Evolutionary conservation across 352 stramenopile genomes (phyloP).

Genomic region (Globisporangium camurandrum): DNA sequence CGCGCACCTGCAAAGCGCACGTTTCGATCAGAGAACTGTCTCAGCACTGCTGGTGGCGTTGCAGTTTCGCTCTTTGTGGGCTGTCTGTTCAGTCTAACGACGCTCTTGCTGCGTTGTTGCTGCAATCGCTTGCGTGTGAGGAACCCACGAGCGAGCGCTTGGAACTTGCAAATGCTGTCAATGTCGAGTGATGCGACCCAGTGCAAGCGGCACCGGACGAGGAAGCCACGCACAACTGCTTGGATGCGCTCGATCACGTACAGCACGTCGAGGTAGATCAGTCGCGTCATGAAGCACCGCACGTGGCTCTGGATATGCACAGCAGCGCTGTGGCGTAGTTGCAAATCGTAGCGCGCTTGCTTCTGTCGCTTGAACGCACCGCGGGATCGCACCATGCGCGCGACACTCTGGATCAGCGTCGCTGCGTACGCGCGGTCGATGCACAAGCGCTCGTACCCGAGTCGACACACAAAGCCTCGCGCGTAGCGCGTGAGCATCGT

Average conservation of each 20-base stretch:
- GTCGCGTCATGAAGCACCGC: constrained; percentile 47
- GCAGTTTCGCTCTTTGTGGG: no score
- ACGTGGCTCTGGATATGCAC: constrained; percentile 45
- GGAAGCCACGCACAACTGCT: constrained; percentile 49
- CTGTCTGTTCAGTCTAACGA: background rate
- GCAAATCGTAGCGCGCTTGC: constrained; percentile 4
- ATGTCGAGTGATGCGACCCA: constrained; percentile 41
- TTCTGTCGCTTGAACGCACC: background rate
- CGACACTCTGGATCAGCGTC: constrained; percentile 33
- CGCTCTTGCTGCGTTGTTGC: background rate
- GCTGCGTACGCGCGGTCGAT: constrained; percentile 24
- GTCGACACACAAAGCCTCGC: constrained; percentile 22
- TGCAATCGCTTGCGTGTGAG: constrained; percentile 13
- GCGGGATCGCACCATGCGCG: constrained; percentile 19
- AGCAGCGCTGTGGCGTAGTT: constrained; percentile 21
- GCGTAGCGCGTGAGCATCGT: constrained; percentile 33
- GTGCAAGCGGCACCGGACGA: constrained; percentile 45
- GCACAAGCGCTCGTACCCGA: constrained; percentile 18
- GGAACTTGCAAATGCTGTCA: constrained; percentile 34
- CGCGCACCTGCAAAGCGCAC: no score
- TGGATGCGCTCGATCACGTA: constrained; percentile 78
- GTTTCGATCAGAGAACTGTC: no score
- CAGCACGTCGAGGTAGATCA: constrained; percentile 80
- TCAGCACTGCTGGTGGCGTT: no score
- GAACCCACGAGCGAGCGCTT: constrained; percentile 38